Conservation (phyloP, 2,329 filamentous ascomycete genomes). For the Lasiodiplodia theobromae region DNA sequence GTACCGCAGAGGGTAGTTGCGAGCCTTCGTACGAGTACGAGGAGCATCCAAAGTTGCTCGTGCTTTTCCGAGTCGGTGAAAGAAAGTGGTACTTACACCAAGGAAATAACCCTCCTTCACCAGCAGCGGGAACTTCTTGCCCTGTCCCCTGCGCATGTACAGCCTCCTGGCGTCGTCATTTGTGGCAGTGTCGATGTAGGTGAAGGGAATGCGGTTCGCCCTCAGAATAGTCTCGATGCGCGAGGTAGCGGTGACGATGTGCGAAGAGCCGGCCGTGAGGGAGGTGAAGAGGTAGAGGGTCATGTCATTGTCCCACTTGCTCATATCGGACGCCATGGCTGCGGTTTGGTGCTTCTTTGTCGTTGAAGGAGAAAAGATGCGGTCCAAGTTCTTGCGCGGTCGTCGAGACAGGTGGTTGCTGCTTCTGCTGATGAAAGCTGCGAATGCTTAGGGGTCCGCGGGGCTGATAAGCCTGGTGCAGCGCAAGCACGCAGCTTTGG, state of each 20-base stretch:
- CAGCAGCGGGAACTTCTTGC: slow-evolving; percentile 86
- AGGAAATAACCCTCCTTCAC: slow-evolving; percentile 87
- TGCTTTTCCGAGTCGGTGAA: background rate
- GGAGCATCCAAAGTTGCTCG: background rate
- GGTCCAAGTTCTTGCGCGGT: background rate
- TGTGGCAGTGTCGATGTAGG: slow-evolving; percentile 87
- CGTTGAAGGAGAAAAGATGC: background rate
- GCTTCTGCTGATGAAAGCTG: background rate
- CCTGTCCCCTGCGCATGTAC: slow-evolving; percentile 84
- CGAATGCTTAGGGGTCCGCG: background rate
- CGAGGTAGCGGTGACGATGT: slow-evolving; percentile 95
- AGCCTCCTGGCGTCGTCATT: slow-evolving; percentile 88
- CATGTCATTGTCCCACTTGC: slow-evolving; percentile 54
- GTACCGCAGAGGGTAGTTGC: background rate
- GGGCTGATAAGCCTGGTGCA: background rate
- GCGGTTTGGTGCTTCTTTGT: background rate
- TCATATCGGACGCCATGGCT: slow-evolving; percentile 48
- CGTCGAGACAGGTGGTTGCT: background rate
- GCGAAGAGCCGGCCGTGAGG: slow-evolving; percentile 90
- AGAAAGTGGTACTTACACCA: slow-evolving; percentile 67
- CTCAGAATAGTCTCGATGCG: slow-evolving; percentile 95
- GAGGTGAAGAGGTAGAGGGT: slow-evolving; percentile 93
- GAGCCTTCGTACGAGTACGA: background rate
- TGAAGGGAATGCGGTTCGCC: slow-evolving; percentile 93
- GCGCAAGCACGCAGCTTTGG: background rate